These are phyloP conservation scores for Eutrema yunnanense DNA, from an alignment of 345 rosid species.

Conservation along the genomic window DNA sequence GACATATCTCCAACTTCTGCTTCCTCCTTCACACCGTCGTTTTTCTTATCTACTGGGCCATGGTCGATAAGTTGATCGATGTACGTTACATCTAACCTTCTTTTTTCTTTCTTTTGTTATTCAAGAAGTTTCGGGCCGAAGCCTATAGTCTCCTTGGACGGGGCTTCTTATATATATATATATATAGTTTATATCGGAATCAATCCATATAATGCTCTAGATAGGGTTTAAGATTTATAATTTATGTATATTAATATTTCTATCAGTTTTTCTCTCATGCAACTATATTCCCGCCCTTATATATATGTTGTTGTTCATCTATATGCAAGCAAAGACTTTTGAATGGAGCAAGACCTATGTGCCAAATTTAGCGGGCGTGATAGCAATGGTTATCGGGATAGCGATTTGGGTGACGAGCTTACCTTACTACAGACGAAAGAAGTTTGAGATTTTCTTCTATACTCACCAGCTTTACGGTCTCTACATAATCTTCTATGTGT, in stretches of 20 bases:
- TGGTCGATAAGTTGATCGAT: background rate
- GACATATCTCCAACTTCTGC: background rate
- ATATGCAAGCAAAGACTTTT: conserved; percentile 24
- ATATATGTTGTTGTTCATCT: background rate
- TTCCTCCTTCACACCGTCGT: background rate
- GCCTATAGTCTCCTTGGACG: too few species aligned
- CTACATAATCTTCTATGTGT: conserved; percentile 39
- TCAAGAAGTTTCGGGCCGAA: too few species aligned
- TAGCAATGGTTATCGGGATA: conserved; percentile 37
- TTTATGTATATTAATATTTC: background rate
- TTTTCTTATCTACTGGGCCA: background rate
- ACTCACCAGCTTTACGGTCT: conserved; percentile 1
- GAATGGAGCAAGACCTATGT: conserved; percentile 40
- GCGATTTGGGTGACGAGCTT: conserved; percentile 48
- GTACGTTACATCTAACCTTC: background rate
- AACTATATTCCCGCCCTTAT: background rate
- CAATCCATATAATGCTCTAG: too few species aligned
- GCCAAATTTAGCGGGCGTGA: conserved; percentile 44
- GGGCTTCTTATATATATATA: too few species aligned
- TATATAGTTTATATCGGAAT: too few species aligned
- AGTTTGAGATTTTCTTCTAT: conserved; percentile 47
- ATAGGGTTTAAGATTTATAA: background rate
- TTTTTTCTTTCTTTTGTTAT: too few species aligned
- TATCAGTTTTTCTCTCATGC: background rate
- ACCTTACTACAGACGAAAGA: conserved; percentile 32